phyloP scores from a whole-genome alignment of 768 basidiomycete genomes.

The Trametopsis cervina region DNA sequence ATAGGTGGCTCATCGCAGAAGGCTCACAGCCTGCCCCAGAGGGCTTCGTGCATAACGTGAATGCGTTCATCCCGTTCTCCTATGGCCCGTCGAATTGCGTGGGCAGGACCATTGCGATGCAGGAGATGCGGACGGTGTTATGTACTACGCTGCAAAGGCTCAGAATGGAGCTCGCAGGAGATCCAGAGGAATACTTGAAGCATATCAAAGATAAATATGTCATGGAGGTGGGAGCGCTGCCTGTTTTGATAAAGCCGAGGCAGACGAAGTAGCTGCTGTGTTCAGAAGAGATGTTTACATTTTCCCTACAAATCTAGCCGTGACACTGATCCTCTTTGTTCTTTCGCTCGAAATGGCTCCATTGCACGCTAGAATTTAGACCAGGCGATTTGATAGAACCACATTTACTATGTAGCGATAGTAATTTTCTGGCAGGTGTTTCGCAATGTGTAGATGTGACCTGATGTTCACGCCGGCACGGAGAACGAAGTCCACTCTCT shows the following conservation, averaged over 20 bases:
- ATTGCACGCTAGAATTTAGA: too few relatives aligned
- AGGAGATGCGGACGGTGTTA: constrained; percentile 25
- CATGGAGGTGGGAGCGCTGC: constrained; percentile 23
- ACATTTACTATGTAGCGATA: too few relatives aligned
- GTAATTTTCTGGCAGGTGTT: too few relatives aligned
- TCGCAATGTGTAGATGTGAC: too few relatives aligned
- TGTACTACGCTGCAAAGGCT: constrained; percentile 26
- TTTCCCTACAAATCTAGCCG: too few relatives aligned
- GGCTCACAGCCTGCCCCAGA: not conserved
- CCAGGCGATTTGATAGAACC: too few relatives aligned
- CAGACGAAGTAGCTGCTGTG: too few relatives aligned
- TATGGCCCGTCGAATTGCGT: constrained; percentile 43
- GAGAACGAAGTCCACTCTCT: too few relatives aligned
- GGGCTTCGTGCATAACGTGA: constrained; percentile 14
- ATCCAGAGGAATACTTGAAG: constrained; percentile 24
- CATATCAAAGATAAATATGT: constrained; percentile 33
- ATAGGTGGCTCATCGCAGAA: constrained; percentile 28
- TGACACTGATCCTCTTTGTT: too few relatives aligned
- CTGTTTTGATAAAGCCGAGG: constrained; percentile 1
- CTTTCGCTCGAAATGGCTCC: too few relatives aligned
- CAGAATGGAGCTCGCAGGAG: constrained; percentile 22
- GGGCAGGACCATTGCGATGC: constrained; percentile 35
- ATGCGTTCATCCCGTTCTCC: constrained; percentile 34
- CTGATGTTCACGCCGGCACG: too few relatives aligned
- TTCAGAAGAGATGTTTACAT: too few relatives aligned